phyloP scores from a whole-genome alignment of 257 asterid genomes.

The Buddleja alternifolia region DNA sequence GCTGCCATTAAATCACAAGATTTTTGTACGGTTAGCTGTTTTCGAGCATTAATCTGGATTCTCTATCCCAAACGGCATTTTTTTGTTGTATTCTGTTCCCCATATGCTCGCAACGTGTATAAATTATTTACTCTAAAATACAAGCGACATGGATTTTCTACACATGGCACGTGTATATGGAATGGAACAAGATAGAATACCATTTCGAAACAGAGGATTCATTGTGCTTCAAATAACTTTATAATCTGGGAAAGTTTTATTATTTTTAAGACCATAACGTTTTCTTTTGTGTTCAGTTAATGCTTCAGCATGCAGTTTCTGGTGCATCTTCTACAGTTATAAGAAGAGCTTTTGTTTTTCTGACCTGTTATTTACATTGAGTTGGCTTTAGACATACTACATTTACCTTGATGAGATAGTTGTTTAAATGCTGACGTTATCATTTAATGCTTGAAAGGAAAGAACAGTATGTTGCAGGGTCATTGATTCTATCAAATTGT shows the following conservation, averaged over 20 bases:
- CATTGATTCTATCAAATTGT: background rate
- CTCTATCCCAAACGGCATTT: too few relatives aligned
- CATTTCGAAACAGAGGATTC: too few relatives aligned
- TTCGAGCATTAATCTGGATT: too few relatives aligned
- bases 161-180: too few relatives aligned
- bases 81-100: too few relatives aligned
- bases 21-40: background rate
- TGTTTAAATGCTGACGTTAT: too few relatives aligned
- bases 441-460: too few relatives aligned
- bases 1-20: background rate
- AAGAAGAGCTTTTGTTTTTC: background rate
- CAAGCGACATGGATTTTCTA: too few relatives aligned
- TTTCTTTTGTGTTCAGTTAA: background rate
- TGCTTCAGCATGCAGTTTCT: background rate
- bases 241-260: background rate
- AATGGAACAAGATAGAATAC: too few relatives aligned
- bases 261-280: background rate
- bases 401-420: background rate
- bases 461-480: background rate
- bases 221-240: too few relatives aligned
- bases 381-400: background rate
- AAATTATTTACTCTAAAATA: too few relatives aligned
- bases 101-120: too few relatives aligned
- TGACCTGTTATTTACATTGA: slow-evolving; percentile 8
- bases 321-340: background rate